These are phyloP conservation scores for Verticillium nonalfalfae DNA, from an alignment of 2,329 filamentous ascomycete genomes.

Conservation along the genomic window DNA sequence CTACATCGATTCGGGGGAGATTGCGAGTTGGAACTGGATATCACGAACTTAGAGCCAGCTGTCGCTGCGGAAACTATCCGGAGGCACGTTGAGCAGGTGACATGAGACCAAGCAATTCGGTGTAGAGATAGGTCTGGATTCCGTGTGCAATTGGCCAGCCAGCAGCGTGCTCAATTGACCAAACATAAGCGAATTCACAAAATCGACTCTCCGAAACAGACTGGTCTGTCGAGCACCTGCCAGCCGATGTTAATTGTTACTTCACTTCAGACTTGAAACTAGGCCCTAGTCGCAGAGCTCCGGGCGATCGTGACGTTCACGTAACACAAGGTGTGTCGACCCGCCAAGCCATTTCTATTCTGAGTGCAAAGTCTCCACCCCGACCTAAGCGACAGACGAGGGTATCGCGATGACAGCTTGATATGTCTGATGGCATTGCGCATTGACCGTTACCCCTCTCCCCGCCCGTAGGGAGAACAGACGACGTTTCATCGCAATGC, in stretches of 20 bases:
- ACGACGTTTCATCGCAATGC: not conserved
- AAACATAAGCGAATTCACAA: too few relatives aligned
- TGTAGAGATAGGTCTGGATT: too few relatives aligned
- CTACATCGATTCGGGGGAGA: conserved; percentile 15
- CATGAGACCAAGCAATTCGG: too few relatives aligned
- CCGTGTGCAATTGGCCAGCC: too few relatives aligned
- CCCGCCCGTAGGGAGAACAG: not conserved
- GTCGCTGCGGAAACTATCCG: conserved; percentile 14
- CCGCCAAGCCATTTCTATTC: not conserved
- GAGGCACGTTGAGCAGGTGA: conserved; percentile 2
- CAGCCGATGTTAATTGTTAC: not conserved
- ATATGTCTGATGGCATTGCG: not conserved
- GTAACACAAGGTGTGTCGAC: not conserved
- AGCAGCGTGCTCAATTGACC: too few relatives aligned
- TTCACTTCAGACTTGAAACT: not conserved
- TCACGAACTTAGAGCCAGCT: conserved; percentile 15
- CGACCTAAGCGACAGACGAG: not conserved
- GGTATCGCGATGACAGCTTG: not conserved
- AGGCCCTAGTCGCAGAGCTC: not conserved
- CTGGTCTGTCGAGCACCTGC: not conserved
- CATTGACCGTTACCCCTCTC: not conserved
- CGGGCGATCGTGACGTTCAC: not conserved
- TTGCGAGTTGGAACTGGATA: conserved; percentile 15
- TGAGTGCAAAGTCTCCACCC: not conserved
- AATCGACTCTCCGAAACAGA: too few relatives aligned